Conservation (phyloP, 306 rosid species). For the Geum urbanum region DNA sequence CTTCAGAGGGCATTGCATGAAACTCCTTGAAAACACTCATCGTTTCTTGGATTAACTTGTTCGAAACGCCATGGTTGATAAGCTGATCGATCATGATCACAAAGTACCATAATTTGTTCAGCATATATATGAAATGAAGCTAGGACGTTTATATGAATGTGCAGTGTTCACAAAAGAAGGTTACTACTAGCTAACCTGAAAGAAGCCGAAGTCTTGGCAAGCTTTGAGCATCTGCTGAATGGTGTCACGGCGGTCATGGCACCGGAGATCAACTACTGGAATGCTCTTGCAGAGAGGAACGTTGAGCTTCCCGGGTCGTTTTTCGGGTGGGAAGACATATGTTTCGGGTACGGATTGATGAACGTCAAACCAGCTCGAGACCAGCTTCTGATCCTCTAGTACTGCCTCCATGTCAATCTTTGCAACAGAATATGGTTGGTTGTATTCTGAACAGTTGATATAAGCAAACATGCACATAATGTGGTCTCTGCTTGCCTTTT, state of each 20-base stretch:
- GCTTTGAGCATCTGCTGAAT: conserved; percentile 43
- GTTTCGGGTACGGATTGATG: conserved; percentile 26
- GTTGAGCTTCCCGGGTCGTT: conserved; percentile 29
- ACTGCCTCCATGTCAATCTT: conserved; percentile 9
- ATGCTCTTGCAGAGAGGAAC: conserved; percentile 20
- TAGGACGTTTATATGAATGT: background rate
- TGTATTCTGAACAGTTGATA: background rate
- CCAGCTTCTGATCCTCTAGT: conserved; percentile 20
- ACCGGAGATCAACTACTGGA: conserved; percentile 51
- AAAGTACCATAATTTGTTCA: background rate
- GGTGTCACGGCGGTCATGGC: conserved; percentile 24
- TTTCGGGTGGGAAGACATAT: conserved; percentile 29
- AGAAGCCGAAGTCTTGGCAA: conserved; percentile 54
- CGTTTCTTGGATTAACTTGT: conserved; percentile 36
- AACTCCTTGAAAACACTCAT: conserved; percentile 49
- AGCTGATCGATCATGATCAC: conserved; percentile 33
- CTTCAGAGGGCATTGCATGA: conserved; percentile 51
- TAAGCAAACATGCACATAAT: conserved; percentile 1
- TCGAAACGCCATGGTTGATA: conserved; percentile 63
- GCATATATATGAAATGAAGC: background rate
- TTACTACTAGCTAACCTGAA: no score
- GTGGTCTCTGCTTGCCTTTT: background rate
- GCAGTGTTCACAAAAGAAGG: background rate
- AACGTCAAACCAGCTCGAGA: conserved; percentile 27
- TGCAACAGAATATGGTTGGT: background rate